These are phyloP conservation scores for Gloeostereum incarnatum DNA, from an alignment of 768 basidiomycete species.

Conservation along the genomic window DNA sequence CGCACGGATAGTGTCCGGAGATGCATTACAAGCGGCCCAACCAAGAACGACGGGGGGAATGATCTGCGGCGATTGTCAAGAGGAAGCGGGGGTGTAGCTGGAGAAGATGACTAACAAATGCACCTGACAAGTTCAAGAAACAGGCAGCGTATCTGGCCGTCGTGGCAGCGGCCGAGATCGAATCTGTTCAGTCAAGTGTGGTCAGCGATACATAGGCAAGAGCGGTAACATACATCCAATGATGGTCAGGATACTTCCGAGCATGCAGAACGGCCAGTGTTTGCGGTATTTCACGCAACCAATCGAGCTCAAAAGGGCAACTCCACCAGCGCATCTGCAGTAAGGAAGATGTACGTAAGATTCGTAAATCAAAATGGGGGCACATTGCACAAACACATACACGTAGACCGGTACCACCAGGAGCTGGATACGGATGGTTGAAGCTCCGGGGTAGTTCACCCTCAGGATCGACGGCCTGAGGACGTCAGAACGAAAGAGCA, in stretches of 20 bases:
- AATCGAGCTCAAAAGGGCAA: constrained; percentile 1
- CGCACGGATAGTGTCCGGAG: constrained; percentile 3
- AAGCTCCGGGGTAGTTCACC: background rate
- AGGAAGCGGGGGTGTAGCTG: background rate
- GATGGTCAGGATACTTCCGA: constrained; percentile 1
- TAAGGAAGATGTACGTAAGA: background rate
- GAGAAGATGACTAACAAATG: background rate
- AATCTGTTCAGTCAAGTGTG: background rate
- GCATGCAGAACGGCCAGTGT: constrained; percentile 3
- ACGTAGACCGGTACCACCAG: constrained; percentile 2
- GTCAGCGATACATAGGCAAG: background rate
- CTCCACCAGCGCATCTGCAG: background rate
- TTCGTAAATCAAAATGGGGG: background rate
- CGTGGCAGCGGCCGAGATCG: background rate
- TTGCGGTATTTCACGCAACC: constrained; percentile 2
- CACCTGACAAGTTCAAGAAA: constrained; percentile 4
- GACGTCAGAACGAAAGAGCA: constrained; percentile 3
- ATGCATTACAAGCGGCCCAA: constrained; percentile 6
- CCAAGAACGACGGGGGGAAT: constrained; percentile 5
- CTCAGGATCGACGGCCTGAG: constrained; percentile 7
- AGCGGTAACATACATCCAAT: constrained; percentile 3
- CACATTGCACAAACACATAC: background rate
- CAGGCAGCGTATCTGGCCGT: constrained; percentile 5
- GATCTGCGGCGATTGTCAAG: background rate
- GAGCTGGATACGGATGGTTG: constrained; percentile 4